These are phyloP conservation scores for Globisporangium takayamanum DNA, from an alignment of 352 stramenopile species.

Conservation along the genomic window DNA sequence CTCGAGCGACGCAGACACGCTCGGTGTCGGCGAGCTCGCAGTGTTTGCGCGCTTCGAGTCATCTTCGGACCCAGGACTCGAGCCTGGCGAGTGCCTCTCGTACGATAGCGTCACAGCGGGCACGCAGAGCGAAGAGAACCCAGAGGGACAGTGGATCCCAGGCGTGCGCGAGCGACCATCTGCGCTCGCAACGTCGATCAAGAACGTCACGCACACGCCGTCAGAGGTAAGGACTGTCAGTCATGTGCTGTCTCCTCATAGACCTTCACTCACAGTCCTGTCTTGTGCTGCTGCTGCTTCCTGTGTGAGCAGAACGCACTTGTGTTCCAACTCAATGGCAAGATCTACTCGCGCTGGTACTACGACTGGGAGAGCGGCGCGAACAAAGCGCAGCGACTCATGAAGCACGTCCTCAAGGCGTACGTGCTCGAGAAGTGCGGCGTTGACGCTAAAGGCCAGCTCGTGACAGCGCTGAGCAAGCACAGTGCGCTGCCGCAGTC, in stretches of 20 bases:
- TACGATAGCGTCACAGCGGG: constrained; percentile 25
- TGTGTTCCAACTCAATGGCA: constrained; percentile 31
- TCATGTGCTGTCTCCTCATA: background rate
- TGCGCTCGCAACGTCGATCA: constrained; percentile 11
- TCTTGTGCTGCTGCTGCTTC: background rate
- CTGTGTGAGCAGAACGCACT: constrained; percentile 9
- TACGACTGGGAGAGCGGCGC: constrained; percentile 41
- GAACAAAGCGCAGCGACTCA: constrained; percentile 37
- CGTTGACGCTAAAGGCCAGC: constrained; percentile 30
- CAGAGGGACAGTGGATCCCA: constrained; percentile 53
- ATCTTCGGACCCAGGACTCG: constrained; percentile 20
- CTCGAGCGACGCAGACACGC: background rate
- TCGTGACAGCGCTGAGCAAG: constrained; percentile 15
- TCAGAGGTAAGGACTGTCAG: constrained; percentile 6
- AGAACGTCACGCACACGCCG: constrained; percentile 6
- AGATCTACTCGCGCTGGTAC: constrained; percentile 41
- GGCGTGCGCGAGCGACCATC: constrained; percentile 39
- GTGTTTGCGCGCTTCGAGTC: constrained; percentile 33
- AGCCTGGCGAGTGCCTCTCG: constrained; percentile 37
- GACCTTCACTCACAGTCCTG: background rate
- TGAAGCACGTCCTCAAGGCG: constrained; percentile 37
- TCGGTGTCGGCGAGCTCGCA: constrained; percentile 16
- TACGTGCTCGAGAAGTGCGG: constrained; percentile 36
- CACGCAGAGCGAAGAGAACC: constrained; percentile 48
- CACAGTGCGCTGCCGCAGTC: constrained; percentile 15